Evolutionary conservation across 371 early-diverging fungal genomes (phyloP), one percentile per base, ranked within the genome.

Genomic region (Parasitella parasitica): DNA sequence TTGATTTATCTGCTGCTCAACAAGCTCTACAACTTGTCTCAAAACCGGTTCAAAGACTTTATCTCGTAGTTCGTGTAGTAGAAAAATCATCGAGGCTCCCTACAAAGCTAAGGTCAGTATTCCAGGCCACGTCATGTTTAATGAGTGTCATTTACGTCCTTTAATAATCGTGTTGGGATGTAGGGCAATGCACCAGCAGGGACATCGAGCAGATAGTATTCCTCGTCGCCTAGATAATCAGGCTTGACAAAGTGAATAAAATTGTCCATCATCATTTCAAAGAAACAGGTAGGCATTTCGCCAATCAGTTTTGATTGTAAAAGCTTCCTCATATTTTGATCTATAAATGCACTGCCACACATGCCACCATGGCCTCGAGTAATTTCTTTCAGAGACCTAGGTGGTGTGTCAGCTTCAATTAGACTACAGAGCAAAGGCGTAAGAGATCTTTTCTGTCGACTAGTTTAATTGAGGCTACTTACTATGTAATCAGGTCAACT

Each of bases 311-410:
- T 82, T 54, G 76, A 71, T 22, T 76, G 72, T 54, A 85, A 36
- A 24, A 85, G 66, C n/a, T 71, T 74, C 4, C 82, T 81, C 83
- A 85, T 81, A 41, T 80, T 76, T 46, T 81, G 77, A 68, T 85
- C 86, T 48, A 85, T 63, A 55, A 83, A 85, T 5, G 82, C 82
- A 7, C 81, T 78, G 27, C 86, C 86, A 52, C 83, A 83, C 8
- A 80, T 76, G 18, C 76, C 81, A 39, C 86, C 83, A 30, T 85
- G 83, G 13, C 86, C 86, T 60, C 78, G 79, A 41, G 86, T 85
- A 43, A 78, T 78, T 63, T 85, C 86, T 30, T 76, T 76, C 24
- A 85, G 63, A 7, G 70, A 77, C 39, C 81, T 66, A 15, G 57
- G 52, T 20, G 64, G 43, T 36, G 49, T 36, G 11, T 13, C 24